Base-by-base conservation (phyloP, 805 yeast genomes). In the Candida ovalis region DNA sequence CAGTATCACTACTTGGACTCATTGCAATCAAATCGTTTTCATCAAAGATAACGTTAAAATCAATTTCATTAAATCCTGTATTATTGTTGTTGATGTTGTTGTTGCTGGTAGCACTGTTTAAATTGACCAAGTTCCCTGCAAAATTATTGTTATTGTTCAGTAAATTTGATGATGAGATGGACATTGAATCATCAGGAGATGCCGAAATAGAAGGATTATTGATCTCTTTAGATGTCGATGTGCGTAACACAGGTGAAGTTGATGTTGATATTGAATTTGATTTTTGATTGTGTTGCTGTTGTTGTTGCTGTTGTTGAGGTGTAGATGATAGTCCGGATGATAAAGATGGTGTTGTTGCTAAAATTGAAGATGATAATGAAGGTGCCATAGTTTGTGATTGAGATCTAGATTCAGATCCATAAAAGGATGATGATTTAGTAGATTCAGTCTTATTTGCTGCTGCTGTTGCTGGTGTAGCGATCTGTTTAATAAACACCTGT, bases 1-100 rank as follows among this genome's bases (percentile, higher is more conserved):
- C 82, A 2, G 81, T 76, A 40, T 77, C 81, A 5, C 75, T 58
- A 4, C 54, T 39, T 8, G 67, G 67, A 19, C 64, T 60, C 38
- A 60, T 36, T 2, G 57, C 55, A 33, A 54, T 43, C 25, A 55
- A 42, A 21, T 49, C 56, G 24, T 52, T 51, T 28, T 60, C 58
- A 40, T 47, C 54, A 40, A 56, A 56, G 22, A 57, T 53, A 15
- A 49, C 49, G 46, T 62, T 62, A 43, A 63, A 58, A 43, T 61
- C 64, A 13, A 60, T 48, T 27, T 61, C 68, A 45, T 51, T 57
- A 37, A 58, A 44, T 13, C 30, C 21, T n/a, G 37, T 1, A 18
- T 52, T 56, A 25, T 44, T 45, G 4, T 24, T n/a, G 28, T 35
- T 40, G 17, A 24, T 17, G 38, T 10, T 21, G 22, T 32, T 19